Conservation (phyloP, 805 yeast genomes). For the Helenozyma baotianmanensis region DNA sequence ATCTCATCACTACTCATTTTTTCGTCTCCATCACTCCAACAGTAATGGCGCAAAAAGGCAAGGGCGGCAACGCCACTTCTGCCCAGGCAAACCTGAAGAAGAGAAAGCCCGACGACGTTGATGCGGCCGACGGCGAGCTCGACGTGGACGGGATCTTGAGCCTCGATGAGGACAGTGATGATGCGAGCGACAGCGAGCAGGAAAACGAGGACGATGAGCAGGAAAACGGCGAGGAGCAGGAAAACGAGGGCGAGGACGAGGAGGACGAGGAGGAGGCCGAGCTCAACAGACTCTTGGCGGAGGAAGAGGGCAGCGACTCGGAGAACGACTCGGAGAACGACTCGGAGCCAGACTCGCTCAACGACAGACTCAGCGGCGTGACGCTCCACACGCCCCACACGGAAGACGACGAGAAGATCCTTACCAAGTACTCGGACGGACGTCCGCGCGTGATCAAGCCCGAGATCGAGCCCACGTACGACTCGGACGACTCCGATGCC, state of each 20-base stretch:
- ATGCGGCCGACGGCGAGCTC: constrained; percentile 12
- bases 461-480: constrained; percentile 92
- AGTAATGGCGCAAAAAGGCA: constrained; percentile 12
- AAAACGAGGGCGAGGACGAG: constrained; percentile 4
- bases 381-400: constrained; percentile 48
- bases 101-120: constrained; percentile 12
- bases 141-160: constrained; percentile 12
- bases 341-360: constrained; percentile 52
- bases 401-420: constrained; percentile 29
- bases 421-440: constrained; percentile 70
- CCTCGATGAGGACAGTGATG: constrained; percentile 8
- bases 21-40: no score
- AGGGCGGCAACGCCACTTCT: constrained; percentile 1
- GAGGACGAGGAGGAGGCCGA: constrained; percentile 47
- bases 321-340: constrained; percentile 43
- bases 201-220: constrained; percentile 3
- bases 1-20: no score
- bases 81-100: constrained; percentile 5
- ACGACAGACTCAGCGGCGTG: constrained; percentile 52
- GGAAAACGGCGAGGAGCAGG: constrained; percentile 4
- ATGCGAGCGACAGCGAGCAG: background rate
- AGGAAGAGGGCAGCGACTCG: constrained; percentile 32
- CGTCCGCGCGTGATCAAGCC: constrained; percentile 72
- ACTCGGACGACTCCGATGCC: constrained; percentile 87
- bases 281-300: constrained; percentile 55